Percentiles rank a stretch among this genome's conserved stretches.
phyloP scores from a whole-genome alignment of 306 rosid species.

The Sicyos edulis region DNA sequence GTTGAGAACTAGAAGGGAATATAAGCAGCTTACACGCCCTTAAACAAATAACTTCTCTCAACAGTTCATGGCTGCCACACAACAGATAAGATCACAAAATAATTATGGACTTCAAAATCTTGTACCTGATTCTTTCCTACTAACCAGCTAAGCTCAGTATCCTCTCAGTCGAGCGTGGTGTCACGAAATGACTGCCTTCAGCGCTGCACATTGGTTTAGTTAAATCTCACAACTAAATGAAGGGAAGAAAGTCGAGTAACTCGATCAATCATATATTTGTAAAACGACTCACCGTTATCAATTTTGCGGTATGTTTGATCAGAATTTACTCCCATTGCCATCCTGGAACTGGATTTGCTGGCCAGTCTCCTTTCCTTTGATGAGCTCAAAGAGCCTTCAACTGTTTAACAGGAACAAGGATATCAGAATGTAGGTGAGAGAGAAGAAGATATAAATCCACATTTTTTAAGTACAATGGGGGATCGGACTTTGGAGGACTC shows the following conservation, averaged over 20 bases:
- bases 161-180: background rate
- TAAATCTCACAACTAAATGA: background rate
- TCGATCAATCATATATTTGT: background rate
- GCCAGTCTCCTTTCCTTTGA: constrained; percentile 44
- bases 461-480: too few relatives aligned
- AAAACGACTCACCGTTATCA: constrained; percentile 42
- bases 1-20: too few relatives aligned
- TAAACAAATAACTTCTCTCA: background rate
- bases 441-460: too few relatives aligned
- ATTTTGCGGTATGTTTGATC: constrained; percentile 24
- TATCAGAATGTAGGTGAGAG: background rate
- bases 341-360: constrained; percentile 30
- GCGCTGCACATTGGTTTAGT: constrained; percentile 32
- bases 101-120: background rate
- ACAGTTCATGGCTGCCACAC: background rate
- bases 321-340: constrained; percentile 24
- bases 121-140: constrained; percentile 6
- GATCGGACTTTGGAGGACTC: too few relatives aligned
- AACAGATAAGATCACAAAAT: background rate
- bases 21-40: too few relatives aligned
- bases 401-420: constrained; percentile 28
- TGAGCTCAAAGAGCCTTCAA: constrained; percentile 83
- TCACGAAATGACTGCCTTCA: constrained; percentile 36
- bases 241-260: background rate
- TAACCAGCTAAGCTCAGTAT: background rate